A percentile compares a stretch with the other conserved stretches of the same genome.
phyloP scores from a whole-genome alignment of 768 basidiomycete species.

The Favolaschia claudopus region DNA sequence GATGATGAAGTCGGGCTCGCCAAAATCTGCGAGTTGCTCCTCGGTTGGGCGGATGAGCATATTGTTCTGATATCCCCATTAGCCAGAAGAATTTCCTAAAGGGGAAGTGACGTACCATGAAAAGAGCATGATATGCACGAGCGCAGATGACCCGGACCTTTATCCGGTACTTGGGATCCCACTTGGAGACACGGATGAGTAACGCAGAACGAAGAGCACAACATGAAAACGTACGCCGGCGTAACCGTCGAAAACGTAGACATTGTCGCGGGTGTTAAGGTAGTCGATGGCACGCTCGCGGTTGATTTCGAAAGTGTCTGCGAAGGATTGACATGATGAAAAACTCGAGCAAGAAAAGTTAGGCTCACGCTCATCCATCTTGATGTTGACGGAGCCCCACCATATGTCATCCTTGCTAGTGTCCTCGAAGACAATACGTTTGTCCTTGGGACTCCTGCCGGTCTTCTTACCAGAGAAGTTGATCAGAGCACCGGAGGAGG shows the following conservation, averaged over 20 bases:
- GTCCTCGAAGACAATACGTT: constrained; percentile 98
- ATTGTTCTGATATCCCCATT: constrained; percentile 73
- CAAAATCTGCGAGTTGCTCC: constrained; percentile 92
- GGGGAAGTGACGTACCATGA: constrained; percentile 77
- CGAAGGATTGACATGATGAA: constrained; percentile 2
- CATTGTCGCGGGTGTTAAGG: constrained; percentile 96
- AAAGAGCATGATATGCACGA: constrained; percentile 97
- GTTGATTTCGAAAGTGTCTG: constrained; percentile 98
- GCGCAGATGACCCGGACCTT: constrained; percentile 99
- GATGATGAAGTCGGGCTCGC: constrained; percentile 99
- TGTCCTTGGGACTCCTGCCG: constrained; percentile 97
- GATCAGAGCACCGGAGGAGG: constrained; percentile 94
- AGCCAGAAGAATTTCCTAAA: constrained; percentile 26
- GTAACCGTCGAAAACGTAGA: constrained; percentile 96
- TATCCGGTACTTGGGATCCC: constrained; percentile 99
- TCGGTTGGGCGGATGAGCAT: constrained; percentile 99
- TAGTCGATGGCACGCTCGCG: constrained; percentile 99
- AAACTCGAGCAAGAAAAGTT: not conserved
- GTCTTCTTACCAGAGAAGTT: constrained; percentile 99
- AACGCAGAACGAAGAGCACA: constrained; percentile 9
- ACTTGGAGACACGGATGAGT: constrained; percentile 52
- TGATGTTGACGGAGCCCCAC: constrained; percentile 99
- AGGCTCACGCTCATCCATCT: constrained; percentile 91
- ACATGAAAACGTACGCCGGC: constrained; percentile 69
- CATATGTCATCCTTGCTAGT: constrained; percentile 96